A percentile compares a stretch with the other conserved stretches of the same genome.
Evolutionary conservation across 768 basidiomycete species (phyloP).

Genomic region (Lentinula guzmanii): DNA sequence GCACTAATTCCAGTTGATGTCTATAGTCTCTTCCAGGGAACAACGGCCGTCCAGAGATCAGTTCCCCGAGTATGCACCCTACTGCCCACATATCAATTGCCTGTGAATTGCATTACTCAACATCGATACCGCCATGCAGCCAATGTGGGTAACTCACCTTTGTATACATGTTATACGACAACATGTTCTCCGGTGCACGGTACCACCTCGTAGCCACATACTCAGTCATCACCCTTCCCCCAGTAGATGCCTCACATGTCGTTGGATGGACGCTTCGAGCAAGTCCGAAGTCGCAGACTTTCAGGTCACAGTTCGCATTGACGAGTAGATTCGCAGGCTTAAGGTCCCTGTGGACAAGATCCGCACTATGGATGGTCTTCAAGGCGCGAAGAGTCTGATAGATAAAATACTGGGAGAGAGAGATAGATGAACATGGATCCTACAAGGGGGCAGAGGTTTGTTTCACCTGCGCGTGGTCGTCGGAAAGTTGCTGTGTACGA

Average conservation of each 20-base stretch:
- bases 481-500: slow-evolving; percentile 82
- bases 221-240: slow-evolving; percentile 69
- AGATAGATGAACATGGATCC: neutral
- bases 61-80: slow-evolving; percentile 74
- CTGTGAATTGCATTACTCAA: slow-evolving; percentile 18
- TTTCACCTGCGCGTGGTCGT: slow-evolving; percentile 62
- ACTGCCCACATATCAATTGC: slow-evolving; percentile 73
- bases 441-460: neutral
- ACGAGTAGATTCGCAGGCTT: slow-evolving; percentile 87
- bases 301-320: slow-evolving; percentile 86
- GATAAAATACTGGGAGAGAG: slow-evolving; percentile 50
- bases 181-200: slow-evolving; percentile 65
- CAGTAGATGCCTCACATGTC: slow-evolving; percentile 43
- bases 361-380: slow-evolving; percentile 85
- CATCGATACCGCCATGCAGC: slow-evolving; percentile 5
- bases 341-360: slow-evolving; percentile 71
- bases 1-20: slow-evolving; percentile 82
- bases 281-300: slow-evolving; percentile 86
- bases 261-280: slow-evolving; percentile 59
- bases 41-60: slow-evolving; percentile 73
- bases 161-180: slow-evolving; percentile 86
- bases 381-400: slow-evolving; percentile 83
- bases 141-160: slow-evolving; percentile 33
- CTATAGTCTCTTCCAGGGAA: slow-evolving; percentile 88
- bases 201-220: slow-evolving; percentile 70